Percentiles rank a stretch among this genome's conserved stretches.
These are phyloP conservation scores for Pseudocercospora musae DNA, from an alignment of 2,329 filamentous ascomycete genomes.

Conservation along the genomic window DNA sequence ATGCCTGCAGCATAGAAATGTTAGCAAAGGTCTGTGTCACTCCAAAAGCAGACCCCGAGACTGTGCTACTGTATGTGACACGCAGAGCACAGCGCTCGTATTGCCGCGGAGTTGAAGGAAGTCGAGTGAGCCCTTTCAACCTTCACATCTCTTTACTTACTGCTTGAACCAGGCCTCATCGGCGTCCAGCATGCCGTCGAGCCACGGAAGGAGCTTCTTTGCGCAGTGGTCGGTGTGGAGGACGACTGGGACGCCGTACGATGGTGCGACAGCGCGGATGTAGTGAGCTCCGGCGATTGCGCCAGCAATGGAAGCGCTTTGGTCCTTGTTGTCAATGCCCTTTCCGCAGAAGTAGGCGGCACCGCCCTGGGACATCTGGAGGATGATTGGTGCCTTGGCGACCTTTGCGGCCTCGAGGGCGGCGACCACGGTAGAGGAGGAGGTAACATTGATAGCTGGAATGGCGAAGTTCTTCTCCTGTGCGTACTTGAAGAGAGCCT, in stretches of 20 bases:
- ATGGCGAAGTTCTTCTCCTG: slow-evolving; percentile 86
- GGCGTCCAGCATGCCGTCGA: slow-evolving; percentile 91
- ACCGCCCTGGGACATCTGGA: slow-evolving; percentile 91
- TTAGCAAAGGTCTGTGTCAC: neutral
- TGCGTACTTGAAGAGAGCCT: slow-evolving; percentile 78
- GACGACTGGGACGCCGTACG: slow-evolving; percentile 86
- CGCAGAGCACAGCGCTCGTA: neutral
- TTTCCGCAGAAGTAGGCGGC: slow-evolving; percentile 60
- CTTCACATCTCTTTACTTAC: slow-evolving; percentile 13
- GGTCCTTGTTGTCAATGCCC: slow-evolving; percentile 78
- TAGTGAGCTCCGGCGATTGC: slow-evolving; percentile 87
- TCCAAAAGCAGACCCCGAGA: neutral
- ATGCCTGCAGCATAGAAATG: slow-evolving; percentile 42
- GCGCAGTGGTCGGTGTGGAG: slow-evolving; percentile 98
- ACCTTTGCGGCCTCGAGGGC: slow-evolving; percentile 93
- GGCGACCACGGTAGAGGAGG: slow-evolving; percentile 80
- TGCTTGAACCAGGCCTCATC: slow-evolving; percentile 95
- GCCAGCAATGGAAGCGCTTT: slow-evolving; percentile 84
- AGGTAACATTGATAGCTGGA: slow-evolving; percentile 75
- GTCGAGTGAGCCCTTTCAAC: neutral
- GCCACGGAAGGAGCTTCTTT: slow-evolving; percentile 98
- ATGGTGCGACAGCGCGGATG: slow-evolving; percentile 80
- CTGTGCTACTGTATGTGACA: neutral
- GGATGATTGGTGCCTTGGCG: slow-evolving; percentile 83
- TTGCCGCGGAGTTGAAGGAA: neutral